phyloP scores from a whole-genome alignment of 345 rosid species.

The Gossypium stocksii region DNA sequence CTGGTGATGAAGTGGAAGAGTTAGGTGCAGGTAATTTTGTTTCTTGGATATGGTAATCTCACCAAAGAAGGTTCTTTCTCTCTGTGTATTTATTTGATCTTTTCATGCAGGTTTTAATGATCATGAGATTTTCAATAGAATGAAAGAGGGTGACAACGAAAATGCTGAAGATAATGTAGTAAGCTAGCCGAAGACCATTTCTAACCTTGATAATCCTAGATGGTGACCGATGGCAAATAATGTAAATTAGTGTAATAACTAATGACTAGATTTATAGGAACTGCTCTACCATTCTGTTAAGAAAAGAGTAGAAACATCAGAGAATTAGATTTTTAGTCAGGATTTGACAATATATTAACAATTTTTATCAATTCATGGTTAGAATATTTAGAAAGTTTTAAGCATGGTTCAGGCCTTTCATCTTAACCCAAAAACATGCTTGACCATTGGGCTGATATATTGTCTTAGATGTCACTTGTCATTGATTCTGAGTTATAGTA shows the following conservation, averaged over 20 bases:
- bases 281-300: not conserved
- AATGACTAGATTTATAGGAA: constrained; percentile 1
- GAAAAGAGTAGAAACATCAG: not conserved
- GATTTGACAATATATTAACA: not conserved
- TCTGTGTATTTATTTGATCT: not conserved
- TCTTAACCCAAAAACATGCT: not conserved
- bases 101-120: constrained; percentile 72
- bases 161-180: constrained; percentile 21
- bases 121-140: constrained; percentile 55
- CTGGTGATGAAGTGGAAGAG: constrained; percentile 57
- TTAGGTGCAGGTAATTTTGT: constrained; percentile 52
- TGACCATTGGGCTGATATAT: not conserved
- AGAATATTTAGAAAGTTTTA: not conserved
- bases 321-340: not conserved
- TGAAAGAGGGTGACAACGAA: constrained; percentile 41
- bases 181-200: not conserved
- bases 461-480: not conserved
- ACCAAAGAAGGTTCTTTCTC: not conserved
- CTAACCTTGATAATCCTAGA: constrained; percentile 1
- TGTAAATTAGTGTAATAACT: constrained; percentile 10
- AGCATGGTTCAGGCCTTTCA: not conserved
- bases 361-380: not conserved
- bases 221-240: not conserved
- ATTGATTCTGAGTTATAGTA: not conserved
- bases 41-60: constrained; percentile 7